Percentiles rank a stretch among this genome's conserved stretches.
Evolutionary conservation across 2,329 filamentous ascomycete species (phyloP).

Genomic region (Hymenoscyphus fructigenus): DNA sequence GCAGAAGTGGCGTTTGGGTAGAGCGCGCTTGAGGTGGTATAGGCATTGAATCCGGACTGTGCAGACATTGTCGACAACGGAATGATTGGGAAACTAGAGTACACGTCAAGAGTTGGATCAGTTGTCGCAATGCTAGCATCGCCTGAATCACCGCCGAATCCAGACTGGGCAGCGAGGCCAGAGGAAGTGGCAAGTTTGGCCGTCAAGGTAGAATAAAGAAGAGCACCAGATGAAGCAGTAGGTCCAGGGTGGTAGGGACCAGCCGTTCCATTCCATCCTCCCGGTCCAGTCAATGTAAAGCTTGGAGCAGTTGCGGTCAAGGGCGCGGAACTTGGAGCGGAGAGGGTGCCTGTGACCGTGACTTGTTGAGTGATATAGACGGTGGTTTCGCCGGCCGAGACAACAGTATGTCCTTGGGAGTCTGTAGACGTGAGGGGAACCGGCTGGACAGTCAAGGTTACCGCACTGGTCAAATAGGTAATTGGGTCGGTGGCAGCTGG

Average conservation of each 20-base stretch:
- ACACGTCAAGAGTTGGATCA: slow-evolving; percentile 20
- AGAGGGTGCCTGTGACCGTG: slow-evolving; percentile 23
- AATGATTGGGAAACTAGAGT: slow-evolving; percentile 8
- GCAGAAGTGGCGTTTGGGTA: not conserved
- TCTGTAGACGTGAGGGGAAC: not conserved
- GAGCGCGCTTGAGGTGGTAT: not conserved
- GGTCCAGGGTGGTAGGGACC: not conserved
- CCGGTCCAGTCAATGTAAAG: slow-evolving; percentile 17
- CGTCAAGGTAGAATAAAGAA: not conserved
- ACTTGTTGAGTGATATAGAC: slow-evolving; percentile 12
- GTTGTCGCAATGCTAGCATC: not conserved
- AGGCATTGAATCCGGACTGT: slow-evolving; percentile 20
- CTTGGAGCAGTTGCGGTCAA: slow-evolving; percentile 8
- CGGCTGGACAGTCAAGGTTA: slow-evolving; percentile 29
- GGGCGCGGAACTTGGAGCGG: not conserved
- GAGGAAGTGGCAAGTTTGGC: not conserved
- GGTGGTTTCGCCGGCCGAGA: slow-evolving; percentile 16
- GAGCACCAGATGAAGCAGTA: not conserved
- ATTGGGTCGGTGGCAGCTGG: slow-evolving; percentile 20
- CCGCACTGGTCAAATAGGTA: slow-evolving; percentile 22
- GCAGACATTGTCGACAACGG: slow-evolving; percentile 18
- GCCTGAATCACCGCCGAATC: slow-evolving; percentile 1
- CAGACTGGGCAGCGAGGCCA: slow-evolving; percentile 7
- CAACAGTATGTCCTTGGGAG: slow-evolving; percentile 17
- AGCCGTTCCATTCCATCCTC: slow-evolving; percentile 26